Evolutionary conservation across 371 early-diverging fungal species (phyloP).

Genomic region (Mortierella sp.): DNA sequence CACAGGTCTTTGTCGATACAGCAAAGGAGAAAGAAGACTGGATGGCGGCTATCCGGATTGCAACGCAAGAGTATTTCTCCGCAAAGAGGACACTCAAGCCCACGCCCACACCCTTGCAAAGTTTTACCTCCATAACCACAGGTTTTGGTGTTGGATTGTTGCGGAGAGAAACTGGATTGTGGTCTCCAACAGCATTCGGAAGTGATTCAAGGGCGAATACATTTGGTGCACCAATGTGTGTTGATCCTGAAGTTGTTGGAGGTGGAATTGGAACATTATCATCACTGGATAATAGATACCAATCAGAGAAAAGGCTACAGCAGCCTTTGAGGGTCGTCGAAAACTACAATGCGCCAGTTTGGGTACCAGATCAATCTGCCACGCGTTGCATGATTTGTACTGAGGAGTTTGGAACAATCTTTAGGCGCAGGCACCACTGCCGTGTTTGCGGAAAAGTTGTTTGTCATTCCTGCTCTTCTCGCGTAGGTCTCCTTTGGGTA

Average conservation of each 20-base stretch:
- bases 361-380: conserved; percentile 73
- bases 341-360: conserved; percentile 77
- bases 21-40: conserved; percentile 68
- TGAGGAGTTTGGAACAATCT: conserved; percentile 65
- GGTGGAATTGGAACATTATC: conserved; percentile 1
- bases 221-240: not conserved
- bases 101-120: conserved; percentile 60
- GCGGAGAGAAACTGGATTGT: conserved; percentile 31
- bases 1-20: conserved; percentile 69
- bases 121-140: conserved; percentile 32
- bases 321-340: conserved; percentile 58
- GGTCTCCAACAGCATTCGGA: conserved; percentile 33
- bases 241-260: conserved; percentile 11
- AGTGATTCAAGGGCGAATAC: conserved; percentile 13
- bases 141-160: conserved; percentile 28
- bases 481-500: conserved; percentile 26
- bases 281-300: conserved; percentile 1
- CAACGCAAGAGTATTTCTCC: conserved; percentile 63
- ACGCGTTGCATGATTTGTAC: conserved; percentile 69
- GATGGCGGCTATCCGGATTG: conserved; percentile 66
- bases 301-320: conserved; percentile 9
- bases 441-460: conserved; percentile 80
- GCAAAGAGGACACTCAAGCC: conserved; percentile 70
- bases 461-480: conserved; percentile 76
- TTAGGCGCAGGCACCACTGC: conserved; percentile 77